Conservation (phyloP, 345 rosid species). For the Pseudoturritis turrita region DNA sequence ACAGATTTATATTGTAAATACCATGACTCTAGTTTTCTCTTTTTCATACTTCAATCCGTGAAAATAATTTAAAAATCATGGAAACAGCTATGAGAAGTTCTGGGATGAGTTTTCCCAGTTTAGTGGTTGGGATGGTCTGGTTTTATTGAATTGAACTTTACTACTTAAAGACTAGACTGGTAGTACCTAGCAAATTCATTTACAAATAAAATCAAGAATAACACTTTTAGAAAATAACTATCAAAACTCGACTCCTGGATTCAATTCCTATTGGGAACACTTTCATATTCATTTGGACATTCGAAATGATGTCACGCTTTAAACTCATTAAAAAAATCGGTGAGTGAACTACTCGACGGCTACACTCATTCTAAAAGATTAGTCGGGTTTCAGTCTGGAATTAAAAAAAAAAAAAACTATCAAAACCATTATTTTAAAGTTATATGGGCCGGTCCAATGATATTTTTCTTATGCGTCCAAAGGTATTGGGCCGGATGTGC, state of each 20-base stretch:
- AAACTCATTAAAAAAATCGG: too few species aligned
- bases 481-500: not conserved
- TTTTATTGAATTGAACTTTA: not conserved
- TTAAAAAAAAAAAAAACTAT: too few species aligned
- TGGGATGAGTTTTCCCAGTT: not conserved
- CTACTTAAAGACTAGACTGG: not conserved
- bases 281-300: too few species aligned
- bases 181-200: too few species aligned
- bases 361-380: too few species aligned
- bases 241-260: too few species aligned
- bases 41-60: not conserved
- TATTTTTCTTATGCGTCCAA: not conserved
- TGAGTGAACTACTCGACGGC: too few species aligned
- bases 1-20: not conserved
- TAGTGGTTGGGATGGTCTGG: not conserved
- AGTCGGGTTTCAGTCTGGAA: too few species aligned
- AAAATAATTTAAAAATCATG: not conserved
- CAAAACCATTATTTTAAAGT: not conserved
- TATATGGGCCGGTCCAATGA: not conserved
- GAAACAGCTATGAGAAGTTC: not conserved
- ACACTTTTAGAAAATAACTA: too few species aligned
- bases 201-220: too few species aligned
- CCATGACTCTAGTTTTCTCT: not conserved
- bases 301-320: too few species aligned
- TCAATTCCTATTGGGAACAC: too few species aligned